These are phyloP conservation scores for Trametes pubescens DNA, from an alignment of 1,284 basidiomycete genomes.

Conservation along the genomic window DNA sequence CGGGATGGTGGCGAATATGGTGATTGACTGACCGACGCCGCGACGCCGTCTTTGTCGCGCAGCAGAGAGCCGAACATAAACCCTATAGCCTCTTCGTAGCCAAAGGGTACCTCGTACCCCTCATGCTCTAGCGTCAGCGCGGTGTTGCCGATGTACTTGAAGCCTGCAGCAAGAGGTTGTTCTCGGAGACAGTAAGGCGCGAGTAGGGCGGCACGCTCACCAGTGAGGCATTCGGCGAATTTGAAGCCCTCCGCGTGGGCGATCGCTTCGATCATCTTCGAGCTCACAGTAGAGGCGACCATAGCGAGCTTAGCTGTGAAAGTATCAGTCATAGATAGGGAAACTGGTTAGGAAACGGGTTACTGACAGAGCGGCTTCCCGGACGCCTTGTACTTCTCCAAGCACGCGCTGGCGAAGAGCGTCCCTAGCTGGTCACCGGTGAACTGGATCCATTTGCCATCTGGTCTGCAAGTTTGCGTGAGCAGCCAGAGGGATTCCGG, in stretches of 20 bases:
- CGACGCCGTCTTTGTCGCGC: conserved; percentile 86
- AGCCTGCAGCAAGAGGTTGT: conserved; percentile 54
- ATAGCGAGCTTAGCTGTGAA: conserved; percentile 72
- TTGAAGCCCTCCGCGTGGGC: conserved; percentile 79
- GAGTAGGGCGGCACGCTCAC: conserved; percentile 46
- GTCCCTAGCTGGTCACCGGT: conserved; percentile 86
- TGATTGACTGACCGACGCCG: conserved; percentile 64
- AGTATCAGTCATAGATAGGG: background rate
- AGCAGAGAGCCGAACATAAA: conserved; percentile 83
- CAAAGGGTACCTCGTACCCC: conserved; percentile 81
- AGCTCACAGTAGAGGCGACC: conserved; percentile 88
- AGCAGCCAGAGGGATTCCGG: no score
- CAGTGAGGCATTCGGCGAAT: conserved; percentile 85
- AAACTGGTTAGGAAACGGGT: background rate
- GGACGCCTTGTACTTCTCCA: conserved; percentile 66
- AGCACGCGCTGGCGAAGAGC: conserved; percentile 71
- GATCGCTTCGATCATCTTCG: conserved; percentile 85
- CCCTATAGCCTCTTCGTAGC: conserved; percentile 90
- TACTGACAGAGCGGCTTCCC: conserved; percentile 62
- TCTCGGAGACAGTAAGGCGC: background rate
- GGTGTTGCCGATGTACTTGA: conserved; percentile 87
- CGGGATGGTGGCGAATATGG: background rate
- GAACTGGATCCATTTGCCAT: conserved; percentile 74
- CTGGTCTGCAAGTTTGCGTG: conserved; percentile 45
- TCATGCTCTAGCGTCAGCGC: conserved; percentile 68